Percentiles rank a stretch among this genome's conserved stretches.
Evolutionary conservation across 225 moss, liverwort and hornwort genomes (phyloP).

Genomic region (Polytrichum formosum): DNA sequence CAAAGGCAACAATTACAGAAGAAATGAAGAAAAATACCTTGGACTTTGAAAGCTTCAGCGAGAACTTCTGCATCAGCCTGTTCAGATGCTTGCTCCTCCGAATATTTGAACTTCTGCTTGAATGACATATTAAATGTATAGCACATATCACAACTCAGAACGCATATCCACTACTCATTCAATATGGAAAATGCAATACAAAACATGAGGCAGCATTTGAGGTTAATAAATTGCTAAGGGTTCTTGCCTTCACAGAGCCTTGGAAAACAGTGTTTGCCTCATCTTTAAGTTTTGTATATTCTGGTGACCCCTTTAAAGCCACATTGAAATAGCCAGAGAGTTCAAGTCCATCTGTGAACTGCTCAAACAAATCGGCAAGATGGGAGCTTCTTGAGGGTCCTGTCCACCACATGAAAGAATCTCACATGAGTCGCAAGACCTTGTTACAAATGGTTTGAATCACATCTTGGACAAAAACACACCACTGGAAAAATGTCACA

Average conservation of each 20-base stretch:
- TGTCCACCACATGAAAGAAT: conserved; percentile 5
- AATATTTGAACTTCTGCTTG: conserved; percentile 7
- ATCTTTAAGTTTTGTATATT: conserved; percentile 30
- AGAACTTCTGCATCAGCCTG: conserved; percentile 34
- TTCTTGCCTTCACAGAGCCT: conserved; percentile 36
- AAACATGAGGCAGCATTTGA: neutral
- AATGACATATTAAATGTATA: neutral
- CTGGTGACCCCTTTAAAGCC: conserved; percentile 25
- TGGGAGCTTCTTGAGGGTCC: conserved; percentile 15
- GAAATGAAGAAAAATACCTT: conserved; percentile 24
- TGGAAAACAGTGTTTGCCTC: conserved; percentile 34
- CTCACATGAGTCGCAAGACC: too few relatives aligned
- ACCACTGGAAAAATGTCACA: neutral
- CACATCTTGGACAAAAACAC: neutral
- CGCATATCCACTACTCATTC: too few relatives aligned
- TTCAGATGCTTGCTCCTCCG: neutral
- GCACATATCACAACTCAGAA: too few relatives aligned
- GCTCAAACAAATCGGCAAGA: conserved; percentile 33
- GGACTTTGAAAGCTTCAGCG: conserved; percentile 66
- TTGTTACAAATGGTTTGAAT: too few relatives aligned
- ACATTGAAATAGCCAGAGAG: conserved; percentile 47
- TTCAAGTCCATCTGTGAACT: conserved; percentile 52
- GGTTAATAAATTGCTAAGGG: neutral
- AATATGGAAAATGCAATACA: too few relatives aligned
- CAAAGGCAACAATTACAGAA: neutral